Conservation (phyloP, 1,284 basidiomycete genomes). For the Cutaneotrichosporon cyanovorans region DNA sequence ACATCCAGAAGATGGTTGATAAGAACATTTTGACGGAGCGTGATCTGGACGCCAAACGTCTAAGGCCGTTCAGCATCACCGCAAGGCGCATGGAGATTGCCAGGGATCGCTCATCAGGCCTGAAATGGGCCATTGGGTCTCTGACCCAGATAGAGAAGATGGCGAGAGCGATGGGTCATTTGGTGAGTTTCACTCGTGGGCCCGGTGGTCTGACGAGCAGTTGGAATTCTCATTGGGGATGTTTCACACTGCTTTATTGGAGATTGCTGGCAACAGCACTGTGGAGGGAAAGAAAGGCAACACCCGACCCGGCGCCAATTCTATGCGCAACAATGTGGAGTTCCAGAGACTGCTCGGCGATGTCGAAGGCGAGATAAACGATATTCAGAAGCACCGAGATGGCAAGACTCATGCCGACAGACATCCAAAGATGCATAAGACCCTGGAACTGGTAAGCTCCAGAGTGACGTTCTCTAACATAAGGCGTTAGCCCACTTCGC, state of each 20-base stretch:
- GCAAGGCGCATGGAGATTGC: slow-evolving; percentile 33
- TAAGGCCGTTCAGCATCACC: slow-evolving; percentile 37
- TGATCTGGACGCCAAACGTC: slow-evolving; percentile 34
- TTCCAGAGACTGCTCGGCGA: slow-evolving; percentile 42
- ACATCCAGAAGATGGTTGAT: slow-evolving; percentile 35
- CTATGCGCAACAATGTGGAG: slow-evolving; percentile 36
- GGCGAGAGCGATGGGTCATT: slow-evolving; percentile 70
- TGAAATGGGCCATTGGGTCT: slow-evolving; percentile 27
- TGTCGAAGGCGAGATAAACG: slow-evolving; percentile 37
- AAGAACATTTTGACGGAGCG: slow-evolving; percentile 34
- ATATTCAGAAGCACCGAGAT: slow-evolving; percentile 32
- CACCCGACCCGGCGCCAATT: slow-evolving; percentile 24
- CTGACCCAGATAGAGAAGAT: slow-evolving; percentile 47
- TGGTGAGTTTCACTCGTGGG: slow-evolving; percentile 50
- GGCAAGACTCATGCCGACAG: slow-evolving; percentile 42
- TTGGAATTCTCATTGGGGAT: slow-evolving; percentile 72
- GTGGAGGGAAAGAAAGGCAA: slow-evolving; percentile 35
- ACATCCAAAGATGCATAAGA: slow-evolving; percentile 90
- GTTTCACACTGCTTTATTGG: slow-evolving; percentile 59
- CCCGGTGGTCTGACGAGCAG: slow-evolving; percentile 46
- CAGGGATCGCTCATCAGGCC: slow-evolving; percentile 17
- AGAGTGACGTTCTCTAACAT: not conserved
- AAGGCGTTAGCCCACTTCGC: slow-evolving; percentile 70
- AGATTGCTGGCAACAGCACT: slow-evolving; percentile 40
- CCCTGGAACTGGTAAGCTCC: slow-evolving; percentile 55